Conservation (phyloP, 225 moss, liverwort and hornwort genomes). For the Marchantia paleacea region DNA sequence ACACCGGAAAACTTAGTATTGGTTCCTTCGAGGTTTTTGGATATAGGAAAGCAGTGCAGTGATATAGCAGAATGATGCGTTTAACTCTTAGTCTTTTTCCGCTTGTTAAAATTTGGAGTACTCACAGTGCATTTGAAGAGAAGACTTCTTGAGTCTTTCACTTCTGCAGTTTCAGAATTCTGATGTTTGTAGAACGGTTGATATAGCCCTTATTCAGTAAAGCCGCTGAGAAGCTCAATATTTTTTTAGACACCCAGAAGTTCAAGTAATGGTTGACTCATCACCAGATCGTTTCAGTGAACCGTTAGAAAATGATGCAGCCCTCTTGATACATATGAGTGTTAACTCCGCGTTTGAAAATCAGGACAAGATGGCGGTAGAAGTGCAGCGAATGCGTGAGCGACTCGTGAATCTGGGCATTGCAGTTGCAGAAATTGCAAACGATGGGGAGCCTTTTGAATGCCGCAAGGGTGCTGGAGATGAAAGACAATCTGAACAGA, state of each 20-base stretch:
- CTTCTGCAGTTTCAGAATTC: no score
- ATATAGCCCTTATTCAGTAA: no score
- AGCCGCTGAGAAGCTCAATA: no score
- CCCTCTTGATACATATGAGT: neutral
- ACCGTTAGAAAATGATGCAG: neutral
- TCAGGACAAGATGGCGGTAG: slow-evolving; percentile 81
- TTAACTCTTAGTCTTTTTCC: no score
- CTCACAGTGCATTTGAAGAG: neutral
- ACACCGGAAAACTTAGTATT: neutral
- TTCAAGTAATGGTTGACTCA: neutral
- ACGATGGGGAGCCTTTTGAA: slow-evolving; percentile 53
- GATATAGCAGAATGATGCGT: no score
- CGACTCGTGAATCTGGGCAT: slow-evolving; percentile 70
- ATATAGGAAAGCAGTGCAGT: no score
- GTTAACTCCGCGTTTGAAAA: neutral
- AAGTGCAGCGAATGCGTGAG: slow-evolving; percentile 78
- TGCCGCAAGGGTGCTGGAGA: slow-evolving; percentile 46
- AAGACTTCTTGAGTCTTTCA: neutral
- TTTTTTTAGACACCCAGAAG: no score
- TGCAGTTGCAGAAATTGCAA: slow-evolving; percentile 62
- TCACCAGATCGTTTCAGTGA: neutral
- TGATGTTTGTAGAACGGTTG: no score
- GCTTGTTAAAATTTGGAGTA: no score
- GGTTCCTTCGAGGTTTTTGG: no score
- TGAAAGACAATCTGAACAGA: slow-evolving; percentile 26